Conservation (phyloP, 2,329 filamentous ascomycete genomes). For the Botrytis deweyae region DNA sequence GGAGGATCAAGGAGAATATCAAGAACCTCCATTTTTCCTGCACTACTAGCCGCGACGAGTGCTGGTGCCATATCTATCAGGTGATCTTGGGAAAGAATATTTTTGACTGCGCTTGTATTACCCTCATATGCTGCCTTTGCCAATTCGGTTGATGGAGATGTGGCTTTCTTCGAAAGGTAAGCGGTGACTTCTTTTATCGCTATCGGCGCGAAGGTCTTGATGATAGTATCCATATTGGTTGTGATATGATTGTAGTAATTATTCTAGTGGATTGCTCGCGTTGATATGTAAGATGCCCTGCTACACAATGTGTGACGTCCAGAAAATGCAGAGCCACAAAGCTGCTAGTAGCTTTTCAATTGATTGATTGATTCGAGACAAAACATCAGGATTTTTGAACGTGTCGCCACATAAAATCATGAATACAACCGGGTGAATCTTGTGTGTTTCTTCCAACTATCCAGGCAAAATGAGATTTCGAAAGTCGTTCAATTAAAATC, state of each 20-base stretch:
- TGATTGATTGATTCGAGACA: background rate
- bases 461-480: background rate
- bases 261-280: background rate
- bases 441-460: background rate
- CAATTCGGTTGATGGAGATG: constrained; percentile 20
- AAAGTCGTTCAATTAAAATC: background rate
- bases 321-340: background rate
- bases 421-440: background rate
- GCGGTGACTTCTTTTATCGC: constrained; percentile 22
- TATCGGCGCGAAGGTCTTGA: constrained; percentile 23
- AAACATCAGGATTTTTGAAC: background rate
- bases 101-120: constrained; percentile 15
- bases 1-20: constrained; percentile 27
- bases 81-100: constrained; percentile 23
- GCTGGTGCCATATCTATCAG: constrained; percentile 26
- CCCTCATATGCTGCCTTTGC: constrained; percentile 22
- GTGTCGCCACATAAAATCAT: background rate
- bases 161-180: constrained; percentile 22
- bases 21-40: constrained; percentile 24
- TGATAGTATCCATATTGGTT: constrained; percentile 17
- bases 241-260: background rate
- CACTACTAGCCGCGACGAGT: constrained; percentile 25
- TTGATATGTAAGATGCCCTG: background rate
- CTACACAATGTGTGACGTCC: background rate
- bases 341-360: background rate